Evolutionary conservation across 495 filamentous ascomycete genomes (phyloP), one percentile per base, ranked within the genome.

Genomic region (Margaritispora aquatica): DNA sequence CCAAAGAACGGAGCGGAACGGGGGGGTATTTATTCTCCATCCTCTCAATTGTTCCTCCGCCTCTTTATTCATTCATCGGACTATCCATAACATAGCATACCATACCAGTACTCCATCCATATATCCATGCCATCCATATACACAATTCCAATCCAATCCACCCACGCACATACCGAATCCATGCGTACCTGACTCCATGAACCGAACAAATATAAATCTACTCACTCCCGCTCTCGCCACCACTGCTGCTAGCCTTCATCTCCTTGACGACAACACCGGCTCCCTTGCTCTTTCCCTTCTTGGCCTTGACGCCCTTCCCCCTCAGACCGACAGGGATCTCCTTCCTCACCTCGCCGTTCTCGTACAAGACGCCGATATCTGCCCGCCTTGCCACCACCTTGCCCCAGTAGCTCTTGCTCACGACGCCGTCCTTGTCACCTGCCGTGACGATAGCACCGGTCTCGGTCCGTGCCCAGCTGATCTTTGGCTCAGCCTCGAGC

Each of bases 391-490:
- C 88, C 31, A 80, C 75, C 3, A 88, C 86, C 64, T 78, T 75
- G 64, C 71, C 75, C 61, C 81, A 78, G 54, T 68, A 80, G 58
- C 59, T 62, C 41, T 68, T 55, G 52, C 69, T 66, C 50, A 83
- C 70, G 5, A 76, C 34, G 13, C 77, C 79, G 1, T 73, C 68
- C 19, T 59, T 71, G 20, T 74, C 68, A 2, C 79, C 80, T 46
- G 76, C 78, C 5, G 77, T 78, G 57, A 81, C 66, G 55, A 80
- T 73, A 21, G 89, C 90, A 1, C 84, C 89, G 68, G 95, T 96
- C 60, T 89, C 89, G 71, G 85, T 91, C 55, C 81, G 71, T 82
- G 86, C 92, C 79, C 94, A 97, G 0, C 54, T 31, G 15, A 75
- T 67, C 67, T 78, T 78, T 2, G 92, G 74, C 55, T 84, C 86